These are phyloP conservation scores for Pholiota molesta DNA, from an alignment of 768 basidiomycete species.

Conservation along the genomic window DNA sequence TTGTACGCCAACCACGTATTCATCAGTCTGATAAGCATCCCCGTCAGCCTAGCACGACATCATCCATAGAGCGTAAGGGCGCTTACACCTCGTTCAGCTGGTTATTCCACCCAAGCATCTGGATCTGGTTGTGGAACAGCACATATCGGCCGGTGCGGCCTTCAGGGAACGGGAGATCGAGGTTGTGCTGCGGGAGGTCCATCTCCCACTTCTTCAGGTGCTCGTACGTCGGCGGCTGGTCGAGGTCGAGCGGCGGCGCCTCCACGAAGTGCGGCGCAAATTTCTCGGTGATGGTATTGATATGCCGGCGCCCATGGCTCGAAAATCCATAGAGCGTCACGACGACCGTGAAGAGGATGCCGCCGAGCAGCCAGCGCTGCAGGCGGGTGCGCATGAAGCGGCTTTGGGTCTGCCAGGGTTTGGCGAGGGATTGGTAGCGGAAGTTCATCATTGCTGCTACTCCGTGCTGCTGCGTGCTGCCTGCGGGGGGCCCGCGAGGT, in stretches of 20 bases:
- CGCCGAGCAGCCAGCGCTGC: background rate
- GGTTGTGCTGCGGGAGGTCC: conserved; percentile 52
- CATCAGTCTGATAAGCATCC: conserved; percentile 39
- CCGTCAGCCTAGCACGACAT: background rate
- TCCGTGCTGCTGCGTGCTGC: too few species aligned
- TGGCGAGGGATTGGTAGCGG: background rate
- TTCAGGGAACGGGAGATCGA: conserved; percentile 50
- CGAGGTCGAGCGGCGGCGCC: conserved; percentile 6
- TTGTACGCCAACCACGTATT: conserved; percentile 53
- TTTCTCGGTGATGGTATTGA: background rate
- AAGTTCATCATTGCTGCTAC: background rate
- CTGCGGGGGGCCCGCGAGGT: background rate
- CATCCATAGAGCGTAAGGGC: background rate
- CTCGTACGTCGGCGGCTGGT: conserved; percentile 21
- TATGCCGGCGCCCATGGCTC: background rate
- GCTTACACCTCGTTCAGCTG: conserved; percentile 54
- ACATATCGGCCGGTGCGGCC: conserved; percentile 51
- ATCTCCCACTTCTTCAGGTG: conserved; percentile 42
- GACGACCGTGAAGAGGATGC: background rate
- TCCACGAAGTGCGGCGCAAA: background rate
- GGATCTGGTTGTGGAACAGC: conserved; percentile 48
- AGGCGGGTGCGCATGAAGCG: background rate
- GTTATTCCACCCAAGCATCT: conserved; percentile 55
- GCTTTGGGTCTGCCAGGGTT: background rate
- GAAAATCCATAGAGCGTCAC: background rate